phyloP scores from a whole-genome alignment of 352 stramenopile genomes.

The Phytophthora fragariae region DNA sequence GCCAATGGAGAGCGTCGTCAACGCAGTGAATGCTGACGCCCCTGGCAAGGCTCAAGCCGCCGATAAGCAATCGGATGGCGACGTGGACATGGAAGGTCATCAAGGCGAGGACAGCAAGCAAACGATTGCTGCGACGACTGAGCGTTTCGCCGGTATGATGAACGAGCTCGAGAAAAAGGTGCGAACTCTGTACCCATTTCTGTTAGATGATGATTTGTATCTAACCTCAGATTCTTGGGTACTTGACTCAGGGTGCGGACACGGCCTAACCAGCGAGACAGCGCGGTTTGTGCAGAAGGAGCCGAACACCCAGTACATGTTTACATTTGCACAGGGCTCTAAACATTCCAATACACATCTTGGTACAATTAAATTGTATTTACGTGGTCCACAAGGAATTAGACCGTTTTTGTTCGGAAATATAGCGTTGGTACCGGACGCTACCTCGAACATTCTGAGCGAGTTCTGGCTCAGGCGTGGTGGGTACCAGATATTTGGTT shows the following conservation, averaged over 20 bases:
- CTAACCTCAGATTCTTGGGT: not conserved
- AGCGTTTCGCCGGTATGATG: not conserved
- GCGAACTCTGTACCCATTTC: not conserved
- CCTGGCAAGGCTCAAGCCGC: not conserved
- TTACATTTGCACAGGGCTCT: slow-evolving; percentile 1
- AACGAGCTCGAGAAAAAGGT: not conserved
- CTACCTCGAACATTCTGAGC: too few species aligned
- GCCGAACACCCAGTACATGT: slow-evolving; percentile 1
- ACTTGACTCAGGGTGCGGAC: not conserved
- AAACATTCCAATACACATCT: not conserved
- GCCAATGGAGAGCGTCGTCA: not conserved
- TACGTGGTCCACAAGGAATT: too few species aligned
- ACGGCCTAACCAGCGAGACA: not conserved
- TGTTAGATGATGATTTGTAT: not conserved
- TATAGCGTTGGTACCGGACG: too few species aligned
- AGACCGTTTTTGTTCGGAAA: too few species aligned
- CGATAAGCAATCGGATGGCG: not conserved
- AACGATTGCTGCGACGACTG: not conserved
- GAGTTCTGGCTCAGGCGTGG: too few species aligned
- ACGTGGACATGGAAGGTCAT: not conserved
- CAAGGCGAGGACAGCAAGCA: not conserved
- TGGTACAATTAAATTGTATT: too few species aligned
- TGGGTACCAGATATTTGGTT: too few species aligned
- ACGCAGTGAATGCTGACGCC: not conserved
- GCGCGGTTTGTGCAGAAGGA: not conserved